phyloP scores from a whole-genome alignment of 129 eudicot species.

The sunflower (Helianthus annuus) region DNA sequence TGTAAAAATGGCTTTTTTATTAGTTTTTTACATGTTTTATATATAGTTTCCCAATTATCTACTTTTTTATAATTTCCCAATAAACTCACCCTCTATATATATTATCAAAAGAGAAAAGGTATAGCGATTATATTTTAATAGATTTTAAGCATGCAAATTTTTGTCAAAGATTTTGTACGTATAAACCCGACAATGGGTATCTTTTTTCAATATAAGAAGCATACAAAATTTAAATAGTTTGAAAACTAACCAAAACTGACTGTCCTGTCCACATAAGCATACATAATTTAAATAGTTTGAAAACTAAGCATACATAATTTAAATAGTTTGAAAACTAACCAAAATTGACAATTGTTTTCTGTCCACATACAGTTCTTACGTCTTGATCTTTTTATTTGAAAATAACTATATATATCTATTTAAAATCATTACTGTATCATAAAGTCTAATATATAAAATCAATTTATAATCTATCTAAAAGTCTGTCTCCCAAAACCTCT shows the following conservation, averaged over 20 bases:
- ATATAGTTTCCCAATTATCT: no score
- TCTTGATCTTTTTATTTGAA: neutral
- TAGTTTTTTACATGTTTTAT: no score
- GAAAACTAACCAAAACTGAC: constrained; percentile 28
- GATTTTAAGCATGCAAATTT: neutral
- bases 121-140: neutral
- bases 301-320: constrained; percentile 12
- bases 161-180: constrained; percentile 28
- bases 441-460: no score
- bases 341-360: constrained; percentile 21
- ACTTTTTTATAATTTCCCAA: no score
- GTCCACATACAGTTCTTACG: constrained; percentile 25
- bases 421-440: no score
- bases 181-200: constrained; percentile 33
- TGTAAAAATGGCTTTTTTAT: no score
- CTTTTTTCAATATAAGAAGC: constrained; percentile 8
- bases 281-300: neutral
- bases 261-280: constrained; percentile 22
- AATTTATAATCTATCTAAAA: no score
- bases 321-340: constrained; percentile 24
- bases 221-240: neutral
- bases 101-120: neutral
- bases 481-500: no score
- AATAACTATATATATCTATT: no score
- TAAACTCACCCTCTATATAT: no score